Base-by-base conservation (phyloP, 2,329 filamentous ascomycete genomes). In the Fusarium illudens region DNA sequence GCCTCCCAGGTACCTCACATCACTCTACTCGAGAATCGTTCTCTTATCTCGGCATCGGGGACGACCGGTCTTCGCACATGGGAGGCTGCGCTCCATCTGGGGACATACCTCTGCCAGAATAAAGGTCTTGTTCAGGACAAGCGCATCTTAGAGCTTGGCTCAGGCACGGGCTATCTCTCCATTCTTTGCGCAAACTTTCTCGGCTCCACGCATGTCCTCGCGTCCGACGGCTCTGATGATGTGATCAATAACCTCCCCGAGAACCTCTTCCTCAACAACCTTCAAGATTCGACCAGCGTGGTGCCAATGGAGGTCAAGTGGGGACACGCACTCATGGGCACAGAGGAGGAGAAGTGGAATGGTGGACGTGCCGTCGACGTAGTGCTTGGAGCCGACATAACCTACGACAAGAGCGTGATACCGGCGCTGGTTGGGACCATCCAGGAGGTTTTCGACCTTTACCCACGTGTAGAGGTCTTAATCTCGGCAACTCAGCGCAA, bases 1-100 rank as follows among this genome's bases (percentile, higher is more conserved):
- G 44, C 42, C 20, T 34, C 49, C 0, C 52, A 32, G 8, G 19
- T 44, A 10, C 61, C 58, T 52, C 60, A 36, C 27, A 84, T 94
- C 59, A 91, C 88, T 1, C 80, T 94, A 2, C 83, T 92, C 13
- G 92, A 94, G 78, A 89, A 89, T 30, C 86, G 88, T 3, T 85
- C 85, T 29, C 83, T 94, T 27, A 87, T 95, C 49, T 88, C 91
- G 2, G 89, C 89, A 3, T 84, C 84, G 0, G 91, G 91, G 1
- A 94, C 91, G 1, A 95, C 92, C 0, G 92, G 92, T 1, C 83
- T 92, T 22, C 86, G 92, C 32, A 95, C 92, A 0, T 96, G 92
- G 92, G 92, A 95, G 76, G 92, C 92, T 1, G 89, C 91, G 2
- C 80, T 95, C 9, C 90, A 93, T 70, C 82, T 95, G 0, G 90